Base-by-base conservation (phyloP, 2,329 filamentous ascomycete species). In the Dissoconium aciculare region DNA sequence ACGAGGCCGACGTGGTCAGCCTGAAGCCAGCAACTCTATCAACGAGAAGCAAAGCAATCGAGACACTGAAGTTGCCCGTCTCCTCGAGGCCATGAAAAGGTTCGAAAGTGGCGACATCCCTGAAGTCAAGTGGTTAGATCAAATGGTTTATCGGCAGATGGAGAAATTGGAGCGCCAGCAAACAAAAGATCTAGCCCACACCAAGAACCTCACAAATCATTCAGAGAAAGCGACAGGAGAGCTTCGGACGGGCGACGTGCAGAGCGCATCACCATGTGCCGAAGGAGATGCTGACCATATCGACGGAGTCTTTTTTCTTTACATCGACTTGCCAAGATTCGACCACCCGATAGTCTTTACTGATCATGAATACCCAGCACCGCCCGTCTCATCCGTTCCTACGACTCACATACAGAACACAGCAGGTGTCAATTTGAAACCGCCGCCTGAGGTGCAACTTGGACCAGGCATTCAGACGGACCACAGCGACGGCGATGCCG, bases 41-140 rank as follows among this genome's bases (percentile, higher is more conserved):
- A 42, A 50, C 13, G 50, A 53, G 33, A 53, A 53, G 34, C 49
- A 51, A 10, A 43, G 43, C 17, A 37, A 43, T 13, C 37, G 51
- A 19, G 52, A 52, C 28, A 74, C 82, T 31, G 89, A 98, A 55
- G 67, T 94, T 38, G 84, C 94, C 46, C 69, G 89, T 11, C 69
- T 98, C 43, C 85, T 95, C 50, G 77, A 74, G 32, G 57, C 95
- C 13, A 79, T 98, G 52, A 98, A 98, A 58, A 92, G 93, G 57
- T 89, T 95, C 50, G 91, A 98, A 52, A 91, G 94, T 78, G 85
- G 84, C 11, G 89, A 98, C 52, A 87, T 98, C 15, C 75, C 82
- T 1, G 73, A 84, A 11, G 79, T 93, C 28, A 82, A 91, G 46
- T 98, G 89, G 91, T 69, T 98, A 26, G 89, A 98, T 53, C 81